Percentiles rank a stretch among this genome's conserved stretches.
Conservation (phyloP, 805 yeast species). For the Henningerozyma blattae region DNA sequence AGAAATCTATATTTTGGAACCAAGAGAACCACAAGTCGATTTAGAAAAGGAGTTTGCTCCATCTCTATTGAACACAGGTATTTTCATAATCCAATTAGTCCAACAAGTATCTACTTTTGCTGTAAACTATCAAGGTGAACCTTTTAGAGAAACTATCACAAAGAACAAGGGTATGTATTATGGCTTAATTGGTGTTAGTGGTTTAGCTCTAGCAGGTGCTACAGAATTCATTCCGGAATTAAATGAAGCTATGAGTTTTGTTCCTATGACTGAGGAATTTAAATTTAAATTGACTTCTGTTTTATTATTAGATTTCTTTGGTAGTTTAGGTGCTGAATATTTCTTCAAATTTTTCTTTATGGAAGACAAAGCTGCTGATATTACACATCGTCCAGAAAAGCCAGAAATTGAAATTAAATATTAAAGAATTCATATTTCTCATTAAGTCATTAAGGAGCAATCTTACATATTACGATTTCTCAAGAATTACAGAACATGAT, state of each 20-base stretch:
- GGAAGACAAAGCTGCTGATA: slow-evolving; percentile 88
- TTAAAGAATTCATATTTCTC: background rate
- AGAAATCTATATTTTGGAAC: slow-evolving; percentile 80
- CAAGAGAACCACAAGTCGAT: slow-evolving; percentile 83
- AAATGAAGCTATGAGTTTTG: slow-evolving; percentile 85
- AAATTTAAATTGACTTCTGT: slow-evolving; percentile 64
- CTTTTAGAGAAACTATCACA: slow-evolving; percentile 81
- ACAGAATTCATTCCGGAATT: slow-evolving; percentile 92
- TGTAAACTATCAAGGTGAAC: slow-evolving; percentile 93
- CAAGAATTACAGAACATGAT: background rate
- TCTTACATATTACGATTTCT: background rate
- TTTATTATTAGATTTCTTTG: slow-evolving; percentile 63
- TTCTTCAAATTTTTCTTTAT: slow-evolving; percentile 75
- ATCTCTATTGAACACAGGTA: slow-evolving; percentile 88
- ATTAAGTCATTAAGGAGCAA: background rate
- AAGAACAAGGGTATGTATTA: slow-evolving; percentile 96
- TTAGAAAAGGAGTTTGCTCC: slow-evolving; percentile 82
- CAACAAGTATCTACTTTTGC: slow-evolving; percentile 98
- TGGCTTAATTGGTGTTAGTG: slow-evolving; percentile 85
- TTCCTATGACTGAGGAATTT: slow-evolving; percentile 67
- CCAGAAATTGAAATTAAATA: slow-evolving; percentile 9
- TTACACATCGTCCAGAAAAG: slow-evolving; percentile 35
- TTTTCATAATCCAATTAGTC: slow-evolving; percentile 84
- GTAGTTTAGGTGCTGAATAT: slow-evolving; percentile 66
- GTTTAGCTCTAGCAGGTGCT: slow-evolving; percentile 78